Percentiles rank a stretch among this genome's conserved stretches.
Evolutionary conservation across 352 stramenopile genomes (phyloP).

Genomic region (Aphanomyces euteiches): DNA sequence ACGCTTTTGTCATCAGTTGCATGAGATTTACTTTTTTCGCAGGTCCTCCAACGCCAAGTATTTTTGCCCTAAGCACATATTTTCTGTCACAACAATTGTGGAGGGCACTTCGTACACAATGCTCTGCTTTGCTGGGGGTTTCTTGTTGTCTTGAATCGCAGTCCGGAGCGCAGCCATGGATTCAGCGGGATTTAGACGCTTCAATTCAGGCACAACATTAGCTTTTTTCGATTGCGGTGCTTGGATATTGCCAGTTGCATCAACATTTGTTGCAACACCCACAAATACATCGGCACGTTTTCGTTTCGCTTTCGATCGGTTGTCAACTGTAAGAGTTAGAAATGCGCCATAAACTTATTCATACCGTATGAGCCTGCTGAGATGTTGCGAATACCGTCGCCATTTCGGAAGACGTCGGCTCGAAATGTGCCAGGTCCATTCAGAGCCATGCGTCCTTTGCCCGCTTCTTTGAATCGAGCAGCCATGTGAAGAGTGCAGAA

Average conservation of each 20-base stretch:
- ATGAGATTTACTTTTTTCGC: slow-evolving; percentile 30
- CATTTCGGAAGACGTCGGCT: slow-evolving; percentile 54
- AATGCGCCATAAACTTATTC: no score
- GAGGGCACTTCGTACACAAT: not conserved
- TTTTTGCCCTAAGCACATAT: slow-evolving; percentile 19
- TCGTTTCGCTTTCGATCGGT: not conserved
- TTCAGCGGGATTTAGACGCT: not conserved
- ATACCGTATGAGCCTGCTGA: slow-evolving; percentile 66
- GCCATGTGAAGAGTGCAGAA: slow-evolving; percentile 79
- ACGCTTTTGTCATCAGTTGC: slow-evolving; percentile 19
- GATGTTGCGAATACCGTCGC: slow-evolving; percentile 64
- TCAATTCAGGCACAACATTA: slow-evolving; percentile 3
- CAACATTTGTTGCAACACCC: not conserved
- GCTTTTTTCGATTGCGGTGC: not conserved
- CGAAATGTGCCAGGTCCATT: slow-evolving; percentile 68
- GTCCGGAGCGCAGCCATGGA: not conserved
- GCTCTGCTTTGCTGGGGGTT: not conserved
- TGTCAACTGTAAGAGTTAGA: no score
- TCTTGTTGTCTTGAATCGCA: not conserved
- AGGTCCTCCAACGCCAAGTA: slow-evolving; percentile 14
- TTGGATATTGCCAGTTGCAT: not conserved
- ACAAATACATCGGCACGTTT: not conserved
- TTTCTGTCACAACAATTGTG: no score
- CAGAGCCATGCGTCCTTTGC: slow-evolving; percentile 65
- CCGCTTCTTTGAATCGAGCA: slow-evolving; percentile 63